phyloP scores from a whole-genome alignment of 805 yeast genomes.

The Myxozyma melibiosi region DNA sequence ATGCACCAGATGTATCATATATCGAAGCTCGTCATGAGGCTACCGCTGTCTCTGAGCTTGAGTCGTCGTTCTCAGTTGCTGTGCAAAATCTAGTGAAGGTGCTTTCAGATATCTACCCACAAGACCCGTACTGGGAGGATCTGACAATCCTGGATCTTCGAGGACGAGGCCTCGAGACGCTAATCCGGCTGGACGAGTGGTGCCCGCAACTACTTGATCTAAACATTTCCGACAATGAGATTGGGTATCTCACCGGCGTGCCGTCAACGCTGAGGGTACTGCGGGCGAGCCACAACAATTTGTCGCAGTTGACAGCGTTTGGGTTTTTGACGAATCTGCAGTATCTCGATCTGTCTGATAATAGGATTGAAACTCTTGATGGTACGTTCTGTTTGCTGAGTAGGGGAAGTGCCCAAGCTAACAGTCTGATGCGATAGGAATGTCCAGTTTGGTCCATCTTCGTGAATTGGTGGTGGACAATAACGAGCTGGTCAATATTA shows the following conservation, averaged over 20 bases:
- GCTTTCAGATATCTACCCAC: slow-evolving; percentile 46
- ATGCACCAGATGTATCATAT: slow-evolving; percentile 34
- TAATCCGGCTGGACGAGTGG: slow-evolving; percentile 47
- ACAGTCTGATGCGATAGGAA: slow-evolving; percentile 17
- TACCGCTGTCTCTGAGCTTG: slow-evolving; percentile 45
- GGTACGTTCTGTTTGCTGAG: slow-evolving; percentile 27
- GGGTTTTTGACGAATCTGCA: slow-evolving; percentile 49
- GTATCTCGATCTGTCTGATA: slow-evolving; percentile 46
- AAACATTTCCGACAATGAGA: slow-evolving; percentile 47
- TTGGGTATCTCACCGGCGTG: slow-evolving; percentile 51
- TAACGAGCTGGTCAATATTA: slow-evolving; percentile 44
- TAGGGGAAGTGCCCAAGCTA: neutral
- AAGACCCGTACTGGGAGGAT: slow-evolving; percentile 48
- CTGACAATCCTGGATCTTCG: slow-evolving; percentile 44
- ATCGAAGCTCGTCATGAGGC: slow-evolving; percentile 39
- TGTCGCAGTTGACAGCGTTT: slow-evolving; percentile 51
- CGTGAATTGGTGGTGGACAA: slow-evolving; percentile 49
- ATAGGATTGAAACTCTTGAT: slow-evolving; percentile 44
- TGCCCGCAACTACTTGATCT: slow-evolving; percentile 48
- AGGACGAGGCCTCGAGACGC: slow-evolving; percentile 44
- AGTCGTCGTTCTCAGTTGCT: slow-evolving; percentile 48
- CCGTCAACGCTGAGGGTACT: slow-evolving; percentile 47
- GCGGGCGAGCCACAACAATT: slow-evolving; percentile 44
- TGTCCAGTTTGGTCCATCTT: slow-evolving; percentile 45
- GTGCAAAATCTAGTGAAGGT: slow-evolving; percentile 48